Conservation (phyloP, 2,329 filamentous ascomycete genomes). For the Rhexocercosporidium sp. region DNA sequence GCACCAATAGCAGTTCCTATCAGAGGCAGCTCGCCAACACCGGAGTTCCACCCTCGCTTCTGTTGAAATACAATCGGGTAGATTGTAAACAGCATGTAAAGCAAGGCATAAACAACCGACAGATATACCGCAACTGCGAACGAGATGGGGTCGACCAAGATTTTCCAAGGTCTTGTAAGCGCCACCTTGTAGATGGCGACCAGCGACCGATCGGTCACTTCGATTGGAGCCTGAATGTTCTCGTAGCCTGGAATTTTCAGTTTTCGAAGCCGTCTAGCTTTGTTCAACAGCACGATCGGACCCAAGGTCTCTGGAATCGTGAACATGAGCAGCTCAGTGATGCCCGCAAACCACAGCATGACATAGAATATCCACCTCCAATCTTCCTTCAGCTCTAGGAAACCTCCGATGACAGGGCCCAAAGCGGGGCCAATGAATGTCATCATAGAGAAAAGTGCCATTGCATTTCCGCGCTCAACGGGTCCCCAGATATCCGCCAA, state of each 20-base stretch:
- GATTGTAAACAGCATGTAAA: conserved; percentile 42
- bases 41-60: conserved; percentile 50
- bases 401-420: conserved; percentile 56
- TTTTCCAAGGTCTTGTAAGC: conserved; percentile 89
- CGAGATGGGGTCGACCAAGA: conserved; percentile 88
- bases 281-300: conserved; percentile 56
- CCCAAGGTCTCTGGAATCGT: conserved; percentile 63
- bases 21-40: conserved; percentile 67
- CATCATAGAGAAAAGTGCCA: conserved; percentile 68
- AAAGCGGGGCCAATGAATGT: conserved; percentile 62
- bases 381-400: conserved; percentile 56
- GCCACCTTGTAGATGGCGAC: conserved; percentile 70
- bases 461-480: conserved; percentile 59
- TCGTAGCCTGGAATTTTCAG: conserved; percentile 57
- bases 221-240: conserved; percentile 59
- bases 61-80: conserved; percentile 40
- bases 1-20: conserved; percentile 62
- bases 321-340: conserved; percentile 53
- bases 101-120: conserved; percentile 50
- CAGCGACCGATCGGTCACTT: conserved; percentile 61
- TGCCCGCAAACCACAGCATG: conserved; percentile 50
- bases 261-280: conserved; percentile 56
- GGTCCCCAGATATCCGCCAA: conserved; percentile 66
- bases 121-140: conserved; percentile 85
- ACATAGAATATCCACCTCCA: conserved; percentile 61